These are phyloP conservation scores for Puccinia triticina DNA, from an alignment of 1,284 basidiomycete species.

Conservation along the genomic window DNA sequence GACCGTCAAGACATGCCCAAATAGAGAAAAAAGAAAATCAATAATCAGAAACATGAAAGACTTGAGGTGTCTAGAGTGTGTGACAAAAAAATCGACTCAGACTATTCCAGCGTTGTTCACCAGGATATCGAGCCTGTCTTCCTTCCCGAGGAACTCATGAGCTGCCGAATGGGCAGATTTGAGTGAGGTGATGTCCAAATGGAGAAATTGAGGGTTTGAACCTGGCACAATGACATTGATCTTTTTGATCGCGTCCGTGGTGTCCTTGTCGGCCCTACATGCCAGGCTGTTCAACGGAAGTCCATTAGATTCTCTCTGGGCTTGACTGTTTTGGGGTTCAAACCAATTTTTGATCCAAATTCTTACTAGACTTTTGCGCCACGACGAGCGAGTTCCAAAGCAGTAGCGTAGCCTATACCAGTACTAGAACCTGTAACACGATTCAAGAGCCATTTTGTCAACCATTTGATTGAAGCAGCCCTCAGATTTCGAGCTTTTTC, in stretches of 20 bases:
- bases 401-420: constrained; percentile 35
- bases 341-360: too few species aligned
- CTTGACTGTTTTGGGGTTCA: too few species aligned
- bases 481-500: too few species aligned
- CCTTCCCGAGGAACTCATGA: constrained; percentile 54
- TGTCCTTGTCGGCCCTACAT: not conserved
- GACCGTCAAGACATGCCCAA: too few species aligned
- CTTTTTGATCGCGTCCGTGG: constrained; percentile 38
- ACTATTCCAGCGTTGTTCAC: constrained; percentile 58
- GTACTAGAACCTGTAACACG: constrained; percentile 17
- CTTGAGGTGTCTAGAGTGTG: too few species aligned
- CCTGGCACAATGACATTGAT: constrained; percentile 51
- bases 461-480: too few species aligned
- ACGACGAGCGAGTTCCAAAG: constrained; percentile 33
- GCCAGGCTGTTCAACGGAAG: constrained; percentile 13
- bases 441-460: not conserved
- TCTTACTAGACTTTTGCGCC: constrained; percentile 46
- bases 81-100: not conserved
- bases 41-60: too few species aligned
- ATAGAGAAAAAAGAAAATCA: not conserved
- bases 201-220: constrained; percentile 57
- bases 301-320: not conserved
- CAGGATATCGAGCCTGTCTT: constrained; percentile 59
- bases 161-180: constrained; percentile 56
- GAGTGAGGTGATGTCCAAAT: constrained; percentile 59